Evolutionary conservation across 106 monocot genomes (phyloP).

Genomic region (Allium cepa): DNA sequence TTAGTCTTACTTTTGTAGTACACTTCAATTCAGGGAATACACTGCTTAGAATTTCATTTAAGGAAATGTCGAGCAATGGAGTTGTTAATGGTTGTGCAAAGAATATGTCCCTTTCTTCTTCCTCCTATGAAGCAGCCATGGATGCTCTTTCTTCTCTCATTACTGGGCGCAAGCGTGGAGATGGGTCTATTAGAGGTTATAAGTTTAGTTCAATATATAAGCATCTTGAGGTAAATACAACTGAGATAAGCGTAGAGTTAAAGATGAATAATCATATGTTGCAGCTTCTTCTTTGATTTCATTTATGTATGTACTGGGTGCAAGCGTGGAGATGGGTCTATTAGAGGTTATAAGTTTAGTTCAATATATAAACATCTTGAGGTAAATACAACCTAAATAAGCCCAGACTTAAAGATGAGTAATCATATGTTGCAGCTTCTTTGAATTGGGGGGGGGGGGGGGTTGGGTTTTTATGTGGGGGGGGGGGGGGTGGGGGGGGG

Average conservation of each 20-base stretch:
- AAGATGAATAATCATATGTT: background rate
- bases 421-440: background rate
- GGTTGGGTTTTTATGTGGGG: no score
- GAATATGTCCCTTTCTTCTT: conserved; percentile 19
- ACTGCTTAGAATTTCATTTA: background rate
- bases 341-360: conserved; percentile 25
- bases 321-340: conserved; percentile 36
- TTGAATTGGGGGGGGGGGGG: background rate
- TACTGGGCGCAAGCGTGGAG: conserved; percentile 29
- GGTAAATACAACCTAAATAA: conserved; percentile 18
- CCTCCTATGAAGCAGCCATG: conserved; percentile 61
- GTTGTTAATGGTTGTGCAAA: conserved; percentile 3
- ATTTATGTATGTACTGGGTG: background rate
- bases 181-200: conserved; percentile 21
- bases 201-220: conserved; percentile 44
- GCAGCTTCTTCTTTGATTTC: background rate
- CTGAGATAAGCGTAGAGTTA: background rate
- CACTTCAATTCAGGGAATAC: no score
- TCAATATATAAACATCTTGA: conserved; percentile 47
- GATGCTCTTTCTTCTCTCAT: conserved; percentile 73
- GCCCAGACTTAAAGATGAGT: background rate
- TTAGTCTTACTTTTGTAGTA: no score
- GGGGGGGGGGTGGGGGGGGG: no score
- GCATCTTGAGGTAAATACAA: conserved; percentile 44
- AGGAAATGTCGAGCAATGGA: conserved; percentile 20